Percentiles rank a stretch among this genome's conserved stretches.
phyloP scores from a whole-genome alignment of 306 rosid species.

The Malus sieversii region DNA sequence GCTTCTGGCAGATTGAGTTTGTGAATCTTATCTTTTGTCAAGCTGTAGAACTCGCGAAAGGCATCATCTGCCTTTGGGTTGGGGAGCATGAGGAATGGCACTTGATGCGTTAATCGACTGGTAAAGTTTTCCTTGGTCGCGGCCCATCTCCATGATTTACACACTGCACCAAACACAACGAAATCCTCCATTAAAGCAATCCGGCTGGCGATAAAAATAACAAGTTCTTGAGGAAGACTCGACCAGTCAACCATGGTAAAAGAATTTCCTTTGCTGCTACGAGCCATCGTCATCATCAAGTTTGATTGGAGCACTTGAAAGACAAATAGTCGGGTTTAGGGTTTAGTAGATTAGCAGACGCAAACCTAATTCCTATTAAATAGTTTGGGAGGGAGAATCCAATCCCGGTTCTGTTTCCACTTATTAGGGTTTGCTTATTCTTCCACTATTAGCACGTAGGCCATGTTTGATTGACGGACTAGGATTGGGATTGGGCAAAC shows the following conservation, averaged over 20 bases:
- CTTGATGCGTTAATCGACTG: neutral
- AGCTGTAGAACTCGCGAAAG: neutral
- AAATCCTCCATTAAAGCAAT: neutral
- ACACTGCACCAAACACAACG: neutral
- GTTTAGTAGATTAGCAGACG: too few relatives aligned
- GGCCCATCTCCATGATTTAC: neutral
- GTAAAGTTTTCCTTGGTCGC: neutral
- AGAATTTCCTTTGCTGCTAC: too few relatives aligned
- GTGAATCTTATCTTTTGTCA: neutral
- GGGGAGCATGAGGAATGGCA: neutral
- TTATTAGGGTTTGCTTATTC: too few relatives aligned
- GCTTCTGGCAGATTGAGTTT: neutral
- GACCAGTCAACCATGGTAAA: neutral
- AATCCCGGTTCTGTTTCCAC: too few relatives aligned
- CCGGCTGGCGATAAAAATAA: neutral
- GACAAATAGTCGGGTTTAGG: too few relatives aligned
- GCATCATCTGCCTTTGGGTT: neutral
- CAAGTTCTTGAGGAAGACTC: neutral
- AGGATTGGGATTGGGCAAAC: too few relatives aligned
- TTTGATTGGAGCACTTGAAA: too few relatives aligned
- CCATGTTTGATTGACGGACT: too few relatives aligned
- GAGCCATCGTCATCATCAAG: too few relatives aligned
- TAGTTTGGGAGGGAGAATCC: too few relatives aligned
- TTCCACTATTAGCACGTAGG: too few relatives aligned
- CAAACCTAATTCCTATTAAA: too few relatives aligned